A percentile compares a stretch with the other conserved stretches of the same genome.
Conservation (phyloP, 2,329 filamentous ascomycete species). For the Cryphonectria parasitica region DNA sequence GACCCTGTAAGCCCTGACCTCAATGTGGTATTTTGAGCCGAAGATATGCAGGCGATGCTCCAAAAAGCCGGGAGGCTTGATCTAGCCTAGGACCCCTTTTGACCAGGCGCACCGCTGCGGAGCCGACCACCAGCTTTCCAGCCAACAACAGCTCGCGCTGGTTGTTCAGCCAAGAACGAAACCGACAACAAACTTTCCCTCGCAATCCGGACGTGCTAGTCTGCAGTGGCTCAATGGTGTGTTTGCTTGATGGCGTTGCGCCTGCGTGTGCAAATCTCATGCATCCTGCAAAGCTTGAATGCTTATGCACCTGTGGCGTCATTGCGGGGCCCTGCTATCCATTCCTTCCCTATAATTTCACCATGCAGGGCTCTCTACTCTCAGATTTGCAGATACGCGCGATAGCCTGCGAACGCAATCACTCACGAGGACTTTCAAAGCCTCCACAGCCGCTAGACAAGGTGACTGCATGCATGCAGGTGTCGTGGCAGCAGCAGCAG, state of each 20-base stretch:
- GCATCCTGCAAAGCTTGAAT: neutral
- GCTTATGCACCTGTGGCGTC: slow-evolving; percentile 11
- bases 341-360: neutral
- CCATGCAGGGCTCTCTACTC: neutral
- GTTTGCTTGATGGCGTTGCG: neutral
- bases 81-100: neutral
- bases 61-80: neutral
- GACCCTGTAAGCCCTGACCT: neutral
- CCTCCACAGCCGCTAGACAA: slow-evolving; percentile 1
- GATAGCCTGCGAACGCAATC: neutral
- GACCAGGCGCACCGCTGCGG: slow-evolving; percentile 2
- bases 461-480: slow-evolving; percentile 7
- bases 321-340: slow-evolving; percentile 5
- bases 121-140: neutral
- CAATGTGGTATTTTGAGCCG: neutral
- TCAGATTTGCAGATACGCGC: neutral
- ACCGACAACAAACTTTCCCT: neutral
- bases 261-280: neutral
- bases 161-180: slow-evolving; percentile 3
- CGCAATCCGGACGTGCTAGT: neutral
- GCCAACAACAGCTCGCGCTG: neutral
- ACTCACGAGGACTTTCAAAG: neutral
- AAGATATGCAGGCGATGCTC: neutral
- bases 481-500: neutral
- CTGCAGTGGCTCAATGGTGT: slow-evolving; percentile 1